A percentile compares a stretch with the other conserved stretches of the same genome.
Evolutionary conservation across 1,284 basidiomycete species (phyloP).

Genomic region (Tilletia indica): DNA sequence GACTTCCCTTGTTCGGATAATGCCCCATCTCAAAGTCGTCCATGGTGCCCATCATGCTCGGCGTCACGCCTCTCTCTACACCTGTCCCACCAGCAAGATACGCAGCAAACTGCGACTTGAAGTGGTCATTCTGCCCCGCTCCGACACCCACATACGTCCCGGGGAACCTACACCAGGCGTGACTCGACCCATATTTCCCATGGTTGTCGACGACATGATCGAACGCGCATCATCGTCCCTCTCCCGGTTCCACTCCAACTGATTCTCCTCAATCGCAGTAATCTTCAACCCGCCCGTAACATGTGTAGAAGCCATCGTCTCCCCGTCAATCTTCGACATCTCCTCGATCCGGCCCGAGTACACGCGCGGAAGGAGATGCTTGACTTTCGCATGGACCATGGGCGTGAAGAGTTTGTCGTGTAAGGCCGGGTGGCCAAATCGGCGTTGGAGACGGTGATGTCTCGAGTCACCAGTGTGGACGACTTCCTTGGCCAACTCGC

Average conservation of each 20-base stretch:
- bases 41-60: background rate
- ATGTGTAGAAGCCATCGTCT: conserved; percentile 41
- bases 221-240: conserved; percentile 43
- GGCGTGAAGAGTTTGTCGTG: conserved; percentile 49
- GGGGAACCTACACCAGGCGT: conserved; percentile 24
- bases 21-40: conserved; percentile 47
- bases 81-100: conserved; percentile 39
- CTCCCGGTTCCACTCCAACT: conserved; percentile 47
- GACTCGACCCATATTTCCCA: conserved; percentile 29
- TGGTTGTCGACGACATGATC: conserved; percentile 49
- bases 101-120: conserved; percentile 41
- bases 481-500: conserved; percentile 39
- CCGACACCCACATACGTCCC: conserved; percentile 23
- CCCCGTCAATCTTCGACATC: conserved; percentile 37
- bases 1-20: conserved; percentile 33
- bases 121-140: conserved; percentile 27
- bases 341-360: conserved; percentile 43
- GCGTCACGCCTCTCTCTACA: conserved; percentile 17
- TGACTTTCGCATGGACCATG: conserved; percentile 50
- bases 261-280: conserved; percentile 47
- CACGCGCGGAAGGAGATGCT: conserved; percentile 42
- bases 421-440: conserved; percentile 53
- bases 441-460: conserved; percentile 47
- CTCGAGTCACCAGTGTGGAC: conserved; percentile 44
- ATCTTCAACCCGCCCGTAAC: conserved; percentile 47